Evolutionary conservation across 2,329 filamentous ascomycete genomes (phyloP).

Genomic region (Septoria linicola): DNA sequence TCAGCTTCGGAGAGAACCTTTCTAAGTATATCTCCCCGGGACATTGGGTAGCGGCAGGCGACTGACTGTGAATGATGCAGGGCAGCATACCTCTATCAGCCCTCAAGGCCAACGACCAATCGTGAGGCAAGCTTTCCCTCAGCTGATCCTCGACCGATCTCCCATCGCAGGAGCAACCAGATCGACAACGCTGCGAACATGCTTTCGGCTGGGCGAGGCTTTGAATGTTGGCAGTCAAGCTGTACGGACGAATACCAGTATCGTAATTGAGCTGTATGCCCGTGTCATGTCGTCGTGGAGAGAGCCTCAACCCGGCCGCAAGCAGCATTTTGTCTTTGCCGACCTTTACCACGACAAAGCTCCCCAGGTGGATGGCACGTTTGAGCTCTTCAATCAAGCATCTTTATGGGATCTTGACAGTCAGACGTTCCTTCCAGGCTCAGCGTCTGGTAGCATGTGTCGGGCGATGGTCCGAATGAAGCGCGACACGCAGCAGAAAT

Average conservation of each 20-base stretch:
- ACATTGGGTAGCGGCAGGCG: not conserved
- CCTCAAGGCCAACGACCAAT: slow-evolving; percentile 43
- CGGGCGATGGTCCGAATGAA: slow-evolving; percentile 52
- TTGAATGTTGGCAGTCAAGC: slow-evolving; percentile 51
- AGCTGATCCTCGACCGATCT: slow-evolving; percentile 52
- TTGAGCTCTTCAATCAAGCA: slow-evolving; percentile 48
- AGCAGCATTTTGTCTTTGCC: slow-evolving; percentile 63
- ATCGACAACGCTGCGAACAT: slow-evolving; percentile 53
- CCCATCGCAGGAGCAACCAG: slow-evolving; percentile 55
- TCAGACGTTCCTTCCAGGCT: slow-evolving; percentile 42
- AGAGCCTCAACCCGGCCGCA: slow-evolving; percentile 42
- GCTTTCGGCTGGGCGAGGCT: slow-evolving; percentile 64
- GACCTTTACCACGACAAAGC: slow-evolving; percentile 61
- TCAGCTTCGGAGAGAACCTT: slow-evolving; percentile 28
- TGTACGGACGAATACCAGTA: slow-evolving; percentile 49
- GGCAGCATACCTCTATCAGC: not conserved
- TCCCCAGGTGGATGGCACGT: slow-evolving; percentile 53
- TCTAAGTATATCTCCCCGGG: slow-evolving; percentile 24
- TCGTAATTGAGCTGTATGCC: slow-evolving; percentile 63
- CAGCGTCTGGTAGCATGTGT: slow-evolving; percentile 41
- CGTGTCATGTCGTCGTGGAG: slow-evolving; percentile 59
- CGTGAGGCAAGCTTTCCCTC: slow-evolving; percentile 53
- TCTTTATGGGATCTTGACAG: slow-evolving; percentile 48
- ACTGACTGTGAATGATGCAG: not conserved
- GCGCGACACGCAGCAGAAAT: slow-evolving; percentile 42